Evolutionary conservation across 805 yeast genomes (phyloP), one percentile per base, ranked within the genome.

Genomic region (Candida morakotiae): DNA sequence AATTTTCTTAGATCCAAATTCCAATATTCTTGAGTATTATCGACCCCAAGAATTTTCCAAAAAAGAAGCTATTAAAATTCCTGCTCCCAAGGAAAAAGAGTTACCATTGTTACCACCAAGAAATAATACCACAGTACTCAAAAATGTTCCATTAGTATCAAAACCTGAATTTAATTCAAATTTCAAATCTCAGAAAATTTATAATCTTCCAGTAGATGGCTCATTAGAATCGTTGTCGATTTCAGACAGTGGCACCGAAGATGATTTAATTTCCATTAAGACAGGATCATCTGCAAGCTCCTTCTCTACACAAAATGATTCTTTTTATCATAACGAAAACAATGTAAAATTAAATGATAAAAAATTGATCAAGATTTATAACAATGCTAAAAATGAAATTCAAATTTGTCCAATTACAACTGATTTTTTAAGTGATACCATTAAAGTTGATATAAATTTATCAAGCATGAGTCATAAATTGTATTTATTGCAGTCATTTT

Each of bases 51-150:
- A 47, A 29, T 17, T 35, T 6, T 35, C 52, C 22, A 35, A 45
- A 17, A 28, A 35, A 11, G 42, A 40, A 9, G 51, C 42, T 20
- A 48, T 46, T 1, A 32, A 36, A 9, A 40, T 46, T 5, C 48
- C 52, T 5, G 35, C 22, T 14, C 14, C 24, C 10, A 19, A 31
- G 22, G 18, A 15, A 6, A 17, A 17, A 2, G 11, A 31, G 22
- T 45, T 55, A 5, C 69, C 67, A 17, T 58, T 62, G 7, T 48
- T 62, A 28, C 69, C 69, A 2, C 66, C 67, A 13, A 46, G 67
- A 33, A 41, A 39, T 7, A 55, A 55, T 28, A 51, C 53, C 2
- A 46, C 53, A 4, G 37, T 41, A 15, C 28, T 29, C 10, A 31
- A 23, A 38, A 22, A 20, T 9, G 11, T 23, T 9, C 2, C 25